These are phyloP conservation scores for Thoreauomyces humboldtii DNA, from an alignment of 192 early-diverging fungal genomes.

Conservation along the genomic window DNA sequence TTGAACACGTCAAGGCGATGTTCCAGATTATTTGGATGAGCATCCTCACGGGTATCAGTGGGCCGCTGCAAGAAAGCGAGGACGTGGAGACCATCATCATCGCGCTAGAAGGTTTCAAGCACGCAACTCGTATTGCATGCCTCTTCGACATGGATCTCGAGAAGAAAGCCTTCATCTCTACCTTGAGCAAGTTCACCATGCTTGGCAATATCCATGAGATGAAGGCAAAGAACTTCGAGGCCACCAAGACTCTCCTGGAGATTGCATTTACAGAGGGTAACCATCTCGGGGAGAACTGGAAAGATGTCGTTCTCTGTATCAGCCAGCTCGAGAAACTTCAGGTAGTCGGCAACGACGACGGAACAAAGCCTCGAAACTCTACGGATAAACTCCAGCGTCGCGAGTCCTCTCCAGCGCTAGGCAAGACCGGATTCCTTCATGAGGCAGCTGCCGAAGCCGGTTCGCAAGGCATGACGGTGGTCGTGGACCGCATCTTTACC, in stretches of 20 bases:
- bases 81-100: conserved; percentile 61
- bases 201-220: conserved; percentile 82
- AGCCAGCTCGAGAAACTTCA: conserved; percentile 88
- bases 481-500: conserved; percentile 83
- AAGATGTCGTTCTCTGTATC: conserved; percentile 81
- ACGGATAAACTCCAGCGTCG: conserved; percentile 24
- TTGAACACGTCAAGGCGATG: conserved; percentile 90
- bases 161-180: conserved; percentile 85
- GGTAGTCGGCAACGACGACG: conserved; percentile 37
- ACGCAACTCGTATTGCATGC: conserved; percentile 76
- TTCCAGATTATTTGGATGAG: conserved; percentile 90
- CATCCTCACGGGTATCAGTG: conserved; percentile 75
- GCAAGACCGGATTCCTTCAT: conserved; percentile 36
- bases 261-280: conserved; percentile 63
- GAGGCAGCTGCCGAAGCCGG: conserved; percentile 50
- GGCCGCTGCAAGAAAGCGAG: conserved; percentile 80
- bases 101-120: conserved; percentile 73
- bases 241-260: conserved; percentile 81
- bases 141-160: conserved; percentile 91
- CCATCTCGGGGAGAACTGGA: conserved; percentile 64
- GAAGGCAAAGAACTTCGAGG: conserved; percentile 88
- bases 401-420: conserved; percentile 15
- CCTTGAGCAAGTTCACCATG: conserved; percentile 84
- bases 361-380: neutral
- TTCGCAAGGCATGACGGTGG: conserved; percentile 73